Base-by-base conservation (phyloP, 2,329 filamentous ascomycete species). In the Podosphaera fusca region DNA sequence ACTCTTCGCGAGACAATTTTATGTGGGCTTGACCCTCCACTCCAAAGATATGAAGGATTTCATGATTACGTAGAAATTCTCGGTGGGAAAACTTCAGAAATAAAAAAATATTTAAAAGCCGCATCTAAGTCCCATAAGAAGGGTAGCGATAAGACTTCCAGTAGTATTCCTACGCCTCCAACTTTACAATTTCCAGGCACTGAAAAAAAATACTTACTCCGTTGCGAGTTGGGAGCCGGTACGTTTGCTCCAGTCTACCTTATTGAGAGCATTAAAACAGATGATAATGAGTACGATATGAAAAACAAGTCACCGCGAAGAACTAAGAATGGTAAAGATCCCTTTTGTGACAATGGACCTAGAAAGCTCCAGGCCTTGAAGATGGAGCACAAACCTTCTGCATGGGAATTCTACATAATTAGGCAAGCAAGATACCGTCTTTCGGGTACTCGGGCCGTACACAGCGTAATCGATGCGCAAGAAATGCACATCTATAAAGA, bases 401-500 rank as follows among this genome's bases (percentile, higher is more conserved):
- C 85, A 0, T 98, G 92, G 92, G 92, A 98, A 67, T 98, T 96
- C 67, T 85, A 95, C 70, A 94, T 98, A 69, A 87, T 96, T 73
- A 83, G 87, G 1, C 79, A 87, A 57, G 81, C 85, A 1, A 86
- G 90, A 61, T 73, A 78, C 30, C 84, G 92, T 0, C 74, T 98
- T 0, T 84, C 82, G 0, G 75, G 82, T 0, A 78, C 84, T 59
- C 81, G 90, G 12, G 83, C 84, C 0, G 76, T 80, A 0, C 81
- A 86, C 2, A 94, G 86, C 12, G 75, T 98, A 58, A 80, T 94
- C 1, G 77, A 81, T 42, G 90, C 85, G 0, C 85, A 95, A 62
- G 90, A 95, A 67, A 80, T 95, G 73, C 92, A 96, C 66, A 75
- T 95, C 6, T 96, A 90, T 73, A 78, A 80, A 57, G 85, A 95